phyloP scores from a whole-genome alignment of 2,329 filamentous ascomycete genomes.

The Paraphaeosphaeria sporulosa region DNA sequence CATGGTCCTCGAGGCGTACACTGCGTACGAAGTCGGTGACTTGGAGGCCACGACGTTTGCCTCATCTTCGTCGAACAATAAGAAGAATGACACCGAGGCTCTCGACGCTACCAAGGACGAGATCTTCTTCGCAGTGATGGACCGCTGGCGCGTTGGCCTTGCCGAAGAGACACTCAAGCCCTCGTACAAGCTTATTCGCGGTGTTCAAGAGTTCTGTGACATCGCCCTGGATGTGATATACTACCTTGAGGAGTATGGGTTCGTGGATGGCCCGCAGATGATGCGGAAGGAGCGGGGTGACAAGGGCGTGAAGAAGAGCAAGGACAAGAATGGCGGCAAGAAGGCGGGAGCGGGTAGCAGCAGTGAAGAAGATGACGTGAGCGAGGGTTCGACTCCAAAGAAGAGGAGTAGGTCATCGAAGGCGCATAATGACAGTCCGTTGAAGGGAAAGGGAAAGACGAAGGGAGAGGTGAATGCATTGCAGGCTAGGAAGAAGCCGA shows the following conservation, averaged over 20 bases:
- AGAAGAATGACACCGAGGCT: constrained; percentile 5
- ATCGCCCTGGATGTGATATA: constrained; percentile 40
- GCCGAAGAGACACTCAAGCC: constrained; percentile 21
- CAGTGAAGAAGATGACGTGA: constrained; percentile 7
- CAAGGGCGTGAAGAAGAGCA: constrained; percentile 27
- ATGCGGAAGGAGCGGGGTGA: constrained; percentile 22
- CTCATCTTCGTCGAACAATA: background rate
- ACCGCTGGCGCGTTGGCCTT: constrained; percentile 41
- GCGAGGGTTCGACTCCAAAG: constrained; percentile 1
- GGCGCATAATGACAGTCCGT: constrained; percentile 1
- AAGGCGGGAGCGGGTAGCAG: constrained; percentile 1
- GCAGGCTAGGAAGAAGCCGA: constrained; percentile 30
- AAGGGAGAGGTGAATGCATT: constrained; percentile 19
- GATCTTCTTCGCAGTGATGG: constrained; percentile 42
- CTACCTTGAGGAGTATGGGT: constrained; percentile 39
- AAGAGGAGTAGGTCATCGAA: constrained; percentile 15
- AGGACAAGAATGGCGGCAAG: background rate
- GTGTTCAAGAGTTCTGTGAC: constrained; percentile 44
- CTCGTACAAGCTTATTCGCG: constrained; percentile 29
- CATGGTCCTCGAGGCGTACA: constrained; percentile 41
- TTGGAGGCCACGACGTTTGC: constrained; percentile 10
- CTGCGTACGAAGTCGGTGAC: constrained; percentile 36
- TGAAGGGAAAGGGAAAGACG: constrained; percentile 1
- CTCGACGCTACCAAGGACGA: constrained; percentile 35
- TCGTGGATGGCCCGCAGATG: constrained; percentile 13